Evolutionary conservation across 768 basidiomycete genomes (phyloP).

Genomic region (Termitomyces sp.): DNA sequence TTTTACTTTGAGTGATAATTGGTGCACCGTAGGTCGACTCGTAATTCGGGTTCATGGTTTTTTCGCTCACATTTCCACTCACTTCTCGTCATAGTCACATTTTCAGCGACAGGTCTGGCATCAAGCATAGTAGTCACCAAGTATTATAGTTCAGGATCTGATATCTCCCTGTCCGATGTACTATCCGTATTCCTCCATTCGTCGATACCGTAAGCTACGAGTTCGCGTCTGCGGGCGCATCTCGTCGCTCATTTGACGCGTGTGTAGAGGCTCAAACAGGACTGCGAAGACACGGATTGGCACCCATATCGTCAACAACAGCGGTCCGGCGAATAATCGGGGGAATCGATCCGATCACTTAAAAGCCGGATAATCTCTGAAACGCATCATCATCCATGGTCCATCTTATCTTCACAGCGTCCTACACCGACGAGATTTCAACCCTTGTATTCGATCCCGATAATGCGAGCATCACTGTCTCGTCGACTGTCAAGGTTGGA

Average conservation of each 20-base stretch:
- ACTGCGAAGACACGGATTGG: background rate
- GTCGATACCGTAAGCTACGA: background rate
- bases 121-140: too few relatives aligned
- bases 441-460: conserved; percentile 62
- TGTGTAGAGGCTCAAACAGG: background rate
- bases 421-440: conserved; percentile 61
- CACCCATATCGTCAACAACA: background rate
- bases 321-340: conserved; percentile 15
- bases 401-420: conserved; percentile 54
- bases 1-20: background rate
- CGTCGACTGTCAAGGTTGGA: conserved; percentile 47
- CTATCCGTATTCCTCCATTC: background rate
- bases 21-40: background rate
- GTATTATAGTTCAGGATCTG: background rate
- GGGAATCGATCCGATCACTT: conserved; percentile 9
- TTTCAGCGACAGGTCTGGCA: too few relatives aligned
- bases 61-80: too few relatives aligned
- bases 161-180: background rate
- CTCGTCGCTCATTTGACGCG: background rate
- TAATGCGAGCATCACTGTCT: conserved; percentile 37
- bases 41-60: background rate
- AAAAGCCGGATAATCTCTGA: conserved; percentile 11
- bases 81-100: too few relatives aligned
- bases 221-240: too few relatives aligned
- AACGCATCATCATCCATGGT: conserved; percentile 23